Evolutionary conservation across 2,329 filamentous ascomycete species (phyloP), one percentile per base, ranked within the genome.

Genomic region (Sporothrix luriei): DNA sequence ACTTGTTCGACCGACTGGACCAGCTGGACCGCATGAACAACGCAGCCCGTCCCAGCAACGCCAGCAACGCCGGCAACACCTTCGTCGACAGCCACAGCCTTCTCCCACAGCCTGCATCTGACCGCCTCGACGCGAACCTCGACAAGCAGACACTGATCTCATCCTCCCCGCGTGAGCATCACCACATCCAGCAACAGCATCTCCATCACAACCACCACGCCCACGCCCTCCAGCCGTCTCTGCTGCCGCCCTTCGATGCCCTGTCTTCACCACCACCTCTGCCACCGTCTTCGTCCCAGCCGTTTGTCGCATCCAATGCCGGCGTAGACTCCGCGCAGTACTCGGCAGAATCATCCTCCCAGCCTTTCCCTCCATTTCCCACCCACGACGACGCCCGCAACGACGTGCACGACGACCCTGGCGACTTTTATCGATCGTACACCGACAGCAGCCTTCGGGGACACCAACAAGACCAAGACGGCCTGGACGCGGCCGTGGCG

Each of bases 1-100:
- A 73, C 68, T 71, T 72, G 43, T 49, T 70, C 73, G 72, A 75
- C 72, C 72, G 75, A 73, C 68, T 74, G 71, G 74, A 76, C 74
- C 72, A 77, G 70, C 74, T 75, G 74, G 71, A 73, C 74, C 72
- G 73, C 70, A 71, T 48, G 19, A 26, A 73, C 68, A 74, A 49
- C 72, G 71, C 48, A 38, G 62, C 73, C 71, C 72, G 73, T 48
- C 55, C 55, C 55, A 49, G 33, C 65, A 46, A 43, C 70, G 21
- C 68, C 43, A n/a, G n/a, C n/a, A n/a, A n/a, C n/a, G n/a, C n/a
- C n/a, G n/a, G n/a, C n/a, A 46, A 43, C 70, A 26, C 68, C 43
- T n/a, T 48, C 26, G 24, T 65, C 46, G 62, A 51, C 29, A 38
- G 38, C 54, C 43, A 64, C 61, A 55, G 61, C 51, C 64, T 68